Evolutionary conservation across 2,329 filamentous ascomycete species (phyloP), one percentile per base, ranked within the genome.

Genomic region (Aspergillus aculeatus): DNA sequence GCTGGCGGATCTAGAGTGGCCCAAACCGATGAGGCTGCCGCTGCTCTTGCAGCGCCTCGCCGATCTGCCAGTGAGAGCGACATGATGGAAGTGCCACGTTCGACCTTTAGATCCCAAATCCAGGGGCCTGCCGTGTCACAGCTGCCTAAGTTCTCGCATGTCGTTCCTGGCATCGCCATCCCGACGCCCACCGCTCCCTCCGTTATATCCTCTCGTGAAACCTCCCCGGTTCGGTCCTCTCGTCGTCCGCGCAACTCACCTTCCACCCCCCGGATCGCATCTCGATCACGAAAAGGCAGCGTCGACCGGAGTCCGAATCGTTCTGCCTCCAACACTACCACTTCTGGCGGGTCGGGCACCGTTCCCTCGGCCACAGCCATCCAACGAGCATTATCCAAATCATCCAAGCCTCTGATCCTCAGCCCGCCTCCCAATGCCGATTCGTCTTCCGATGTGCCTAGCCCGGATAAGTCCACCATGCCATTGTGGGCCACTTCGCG

Each of bases 311-410:
- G 86, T 67, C 87, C 88, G 21, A 80, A 83, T 57, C 83, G 88
- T 47, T 70, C 73, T 6, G 71, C 68, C 66, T 78, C 80, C 59
- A 83, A 79, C 49, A 66, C 71, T n/a, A 65, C 67, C 44, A 62
- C 74, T 10, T 29, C 26, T 7, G 26, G 26, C 53, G 65, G 62
- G 24, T 64, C 69, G 55, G 65, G 69, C 21, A 71, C 72, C 58
- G 80, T 84, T 57, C 83, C 86, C 38, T 86, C 86, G 54, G 83
- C 87, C 26, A 82, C 86, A 24, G 81, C 87, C 21, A 81, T 87
- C 59, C 84, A 89, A 74, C 85, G 87, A 72, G 84, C 86, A 60
- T 80, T 94, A 52, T 89, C 90, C 16, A 84, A 89, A 41, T 80
- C 87, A 38, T 87, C 81, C 64, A 89, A 86, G 52, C 89, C 91